These are phyloP conservation scores for Leucocoprinus birnbaumii DNA, from an alignment of 768 basidiomycete genomes.

Conservation along the genomic window DNA sequence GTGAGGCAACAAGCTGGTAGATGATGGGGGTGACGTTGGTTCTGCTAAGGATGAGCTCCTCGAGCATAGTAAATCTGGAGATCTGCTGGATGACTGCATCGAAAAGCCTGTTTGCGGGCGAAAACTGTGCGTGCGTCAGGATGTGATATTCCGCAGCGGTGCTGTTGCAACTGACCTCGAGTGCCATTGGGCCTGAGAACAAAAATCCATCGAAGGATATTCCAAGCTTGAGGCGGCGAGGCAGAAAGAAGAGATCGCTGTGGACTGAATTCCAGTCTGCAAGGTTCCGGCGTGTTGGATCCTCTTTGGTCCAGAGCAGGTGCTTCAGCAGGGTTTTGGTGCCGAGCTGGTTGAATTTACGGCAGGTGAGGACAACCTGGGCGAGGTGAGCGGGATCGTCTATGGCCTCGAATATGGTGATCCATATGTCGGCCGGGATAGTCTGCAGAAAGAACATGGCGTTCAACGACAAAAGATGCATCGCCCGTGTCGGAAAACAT, in stretches of 20 bases:
- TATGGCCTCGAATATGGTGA: constrained; percentile 25
- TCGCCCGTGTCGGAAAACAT: constrained; percentile 11
- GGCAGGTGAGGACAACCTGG: constrained; percentile 19
- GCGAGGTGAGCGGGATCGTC: constrained; percentile 18
- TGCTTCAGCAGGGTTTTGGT: constrained; percentile 22
- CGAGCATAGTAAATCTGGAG: constrained; percentile 19
- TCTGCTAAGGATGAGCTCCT: constrained; percentile 19
- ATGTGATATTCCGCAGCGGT: neutral
- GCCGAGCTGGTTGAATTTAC: constrained; percentile 21
- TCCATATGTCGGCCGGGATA: constrained; percentile 29
- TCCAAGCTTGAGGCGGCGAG: constrained; percentile 20
- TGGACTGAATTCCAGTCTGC: constrained; percentile 20
- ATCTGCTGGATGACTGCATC: constrained; percentile 20
- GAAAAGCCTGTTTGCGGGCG: constrained; percentile 15
- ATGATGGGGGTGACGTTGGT: constrained; percentile 22
- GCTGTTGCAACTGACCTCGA: neutral
- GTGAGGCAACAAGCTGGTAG: constrained; percentile 20
- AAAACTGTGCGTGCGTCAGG: neutral
- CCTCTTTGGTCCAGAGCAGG: constrained; percentile 21
- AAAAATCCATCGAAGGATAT: constrained; percentile 18
- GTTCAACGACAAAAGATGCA: constrained; percentile 6
- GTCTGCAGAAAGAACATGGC: constrained; percentile 13
- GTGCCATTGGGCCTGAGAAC: neutral
- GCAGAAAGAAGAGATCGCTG: constrained; percentile 12
- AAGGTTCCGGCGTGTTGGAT: constrained; percentile 19